Conservation (phyloP, 2,329 filamentous ascomycete species). For the Tolypocladium cylindrosporum region DNA sequence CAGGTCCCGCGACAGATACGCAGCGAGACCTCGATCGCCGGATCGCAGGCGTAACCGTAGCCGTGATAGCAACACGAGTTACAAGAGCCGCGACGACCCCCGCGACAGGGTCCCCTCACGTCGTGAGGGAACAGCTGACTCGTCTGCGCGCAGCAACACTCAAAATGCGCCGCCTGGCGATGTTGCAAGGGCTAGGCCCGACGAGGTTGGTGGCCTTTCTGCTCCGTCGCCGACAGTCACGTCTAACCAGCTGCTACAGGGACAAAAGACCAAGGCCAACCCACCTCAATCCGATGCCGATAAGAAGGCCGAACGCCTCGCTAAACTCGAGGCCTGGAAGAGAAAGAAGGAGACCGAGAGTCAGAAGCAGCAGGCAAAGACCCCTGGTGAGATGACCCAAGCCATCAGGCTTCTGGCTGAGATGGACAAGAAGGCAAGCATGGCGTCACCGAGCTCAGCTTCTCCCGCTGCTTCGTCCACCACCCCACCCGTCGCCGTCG, state of each 20-base stretch:
- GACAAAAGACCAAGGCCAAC: conserved; percentile 36
- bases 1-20: conserved; percentile 51
- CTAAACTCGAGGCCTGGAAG: conserved; percentile 85
- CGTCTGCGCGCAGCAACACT: conserved; percentile 50
- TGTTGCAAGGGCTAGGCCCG: conserved; percentile 35
- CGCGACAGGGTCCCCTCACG: conserved; percentile 54
- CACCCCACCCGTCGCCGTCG: conserved; percentile 34
- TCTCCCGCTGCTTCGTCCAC: conserved; percentile 44
- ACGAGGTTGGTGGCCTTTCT: conserved; percentile 42
- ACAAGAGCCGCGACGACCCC: conserved; percentile 66
- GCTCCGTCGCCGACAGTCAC: background rate
- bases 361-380: conserved; percentile 53
- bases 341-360: conserved; percentile 74
- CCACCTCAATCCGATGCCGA: conserved; percentile 55
- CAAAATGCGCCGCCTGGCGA: conserved; percentile 41
- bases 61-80: conserved; percentile 54
- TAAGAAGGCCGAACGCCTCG: conserved; percentile 67
- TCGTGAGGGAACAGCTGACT: conserved; percentile 63
- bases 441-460: conserved; percentile 28
- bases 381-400: conserved; percentile 46
- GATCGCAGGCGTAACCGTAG: conserved; percentile 50
- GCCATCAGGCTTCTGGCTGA: conserved; percentile 59
- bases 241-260: conserved; percentile 28
- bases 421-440: conserved; percentile 60
- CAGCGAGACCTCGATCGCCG: conserved; percentile 48